These are phyloP conservation scores for Hypocrella siamensis DNA, from an alignment of 2,329 filamentous ascomycete species.

Conservation along the genomic window DNA sequence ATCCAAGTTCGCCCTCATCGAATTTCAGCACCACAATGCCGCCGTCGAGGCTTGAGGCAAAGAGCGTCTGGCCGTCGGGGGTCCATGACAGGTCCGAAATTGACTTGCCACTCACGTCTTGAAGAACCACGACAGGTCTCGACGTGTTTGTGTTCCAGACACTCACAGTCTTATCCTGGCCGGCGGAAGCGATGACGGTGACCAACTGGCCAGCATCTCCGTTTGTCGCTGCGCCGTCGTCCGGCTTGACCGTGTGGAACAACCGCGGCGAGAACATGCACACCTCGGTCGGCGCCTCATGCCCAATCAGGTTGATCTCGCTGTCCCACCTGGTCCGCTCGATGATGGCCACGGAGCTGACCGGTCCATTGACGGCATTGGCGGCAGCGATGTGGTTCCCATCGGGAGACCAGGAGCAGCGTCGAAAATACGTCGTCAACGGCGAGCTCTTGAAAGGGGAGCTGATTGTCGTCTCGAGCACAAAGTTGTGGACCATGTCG, in stretches of 20 bases:
- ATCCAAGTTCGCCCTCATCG: conserved; percentile 75
- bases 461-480: conserved; percentile 81
- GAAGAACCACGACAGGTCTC: conserved; percentile 74
- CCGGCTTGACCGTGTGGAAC: conserved; percentile 59
- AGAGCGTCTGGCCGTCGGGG: conserved; percentile 77
- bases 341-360: conserved; percentile 93
- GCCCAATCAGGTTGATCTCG: conserved; percentile 92
- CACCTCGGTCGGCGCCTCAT: conserved; percentile 93
- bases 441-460: conserved; percentile 82
- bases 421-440: conserved; percentile 87
- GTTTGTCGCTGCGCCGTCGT: conserved; percentile 32
- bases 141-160: conserved; percentile 97
- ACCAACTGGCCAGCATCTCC: conserved; percentile 36
- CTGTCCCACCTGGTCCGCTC: conserved; percentile 86
- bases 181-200: conserved; percentile 91
- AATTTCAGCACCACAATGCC: conserved; percentile 73
- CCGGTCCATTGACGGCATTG: conserved; percentile 92
- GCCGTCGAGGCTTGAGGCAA: conserved; percentile 76
- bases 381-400: conserved; percentile 93
- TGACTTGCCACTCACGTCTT: conserved; percentile 78
- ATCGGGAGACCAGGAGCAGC: conserved; percentile 96
- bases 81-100: conserved; percentile 92
- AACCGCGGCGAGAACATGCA: conserved; percentile 91
- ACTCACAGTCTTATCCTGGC: conserved; percentile 89
- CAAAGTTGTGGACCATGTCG: conserved; percentile 94